Evolutionary conservation across 2,329 filamentous ascomycete genomes (phyloP).

Genomic region (Dactylonectria macrodidyma): DNA sequence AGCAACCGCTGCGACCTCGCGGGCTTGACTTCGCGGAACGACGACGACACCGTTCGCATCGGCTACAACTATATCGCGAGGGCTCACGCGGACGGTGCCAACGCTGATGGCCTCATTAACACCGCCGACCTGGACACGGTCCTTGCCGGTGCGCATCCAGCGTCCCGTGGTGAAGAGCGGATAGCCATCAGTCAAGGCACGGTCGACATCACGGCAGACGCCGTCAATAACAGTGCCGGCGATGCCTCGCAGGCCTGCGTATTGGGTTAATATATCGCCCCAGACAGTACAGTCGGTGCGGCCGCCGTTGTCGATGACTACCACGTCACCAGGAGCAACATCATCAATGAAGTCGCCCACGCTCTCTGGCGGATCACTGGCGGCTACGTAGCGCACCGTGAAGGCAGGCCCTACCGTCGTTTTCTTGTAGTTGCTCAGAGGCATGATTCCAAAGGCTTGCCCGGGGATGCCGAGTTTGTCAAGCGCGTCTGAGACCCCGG

Average conservation of each 20-base stretch:
- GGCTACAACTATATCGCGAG: constrained; percentile 51
- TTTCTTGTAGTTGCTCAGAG: constrained; percentile 46
- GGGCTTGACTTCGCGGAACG: constrained; percentile 36
- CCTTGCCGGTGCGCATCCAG: constrained; percentile 54
- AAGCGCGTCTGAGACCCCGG: constrained; percentile 35
- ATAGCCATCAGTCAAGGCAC: constrained; percentile 48
- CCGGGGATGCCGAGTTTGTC: constrained; percentile 38
- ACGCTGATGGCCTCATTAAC: constrained; percentile 49
- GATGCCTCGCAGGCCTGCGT: constrained; percentile 49
- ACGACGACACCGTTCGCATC: constrained; percentile 46
- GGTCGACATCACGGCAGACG: constrained; percentile 51
- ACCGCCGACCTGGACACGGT: constrained; percentile 49
- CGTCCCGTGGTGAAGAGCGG: constrained; percentile 51
- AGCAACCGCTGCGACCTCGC: constrained; percentile 35
- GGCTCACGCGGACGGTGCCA: constrained; percentile 46
- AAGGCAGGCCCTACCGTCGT: constrained; percentile 51
- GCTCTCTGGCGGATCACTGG: constrained; percentile 38
- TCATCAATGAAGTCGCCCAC: constrained; percentile 53
- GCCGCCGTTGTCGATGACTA: constrained; percentile 53
- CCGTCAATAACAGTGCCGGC: constrained; percentile 53
- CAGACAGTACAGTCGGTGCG: constrained; percentile 54
- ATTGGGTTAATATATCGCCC: constrained; percentile 56
- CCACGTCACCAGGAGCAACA: constrained; percentile 48
- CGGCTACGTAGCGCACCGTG: constrained; percentile 51
- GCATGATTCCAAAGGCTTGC: constrained; percentile 38